Conservation (phyloP, 2,329 filamentous ascomycete species). For the Podosphaera xanthii region DNA sequence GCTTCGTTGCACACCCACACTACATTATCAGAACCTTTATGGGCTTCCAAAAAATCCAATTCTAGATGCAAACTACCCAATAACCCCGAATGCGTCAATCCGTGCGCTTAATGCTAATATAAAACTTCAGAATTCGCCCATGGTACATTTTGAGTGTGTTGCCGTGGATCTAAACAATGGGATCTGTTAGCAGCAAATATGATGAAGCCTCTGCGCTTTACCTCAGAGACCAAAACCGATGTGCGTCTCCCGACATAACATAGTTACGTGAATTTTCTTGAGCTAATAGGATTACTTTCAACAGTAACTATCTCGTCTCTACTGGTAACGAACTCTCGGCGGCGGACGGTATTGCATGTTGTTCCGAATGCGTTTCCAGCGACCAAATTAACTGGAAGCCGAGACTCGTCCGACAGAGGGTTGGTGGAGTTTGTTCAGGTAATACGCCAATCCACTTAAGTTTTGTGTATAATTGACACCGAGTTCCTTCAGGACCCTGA, state of each 20-base stretch:
- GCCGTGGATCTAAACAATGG: constrained; percentile 40
- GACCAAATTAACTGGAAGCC: constrained; percentile 48
- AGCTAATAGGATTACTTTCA: constrained; percentile 1
- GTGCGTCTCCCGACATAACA: constrained; percentile 28
- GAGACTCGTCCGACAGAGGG: constrained; percentile 47
- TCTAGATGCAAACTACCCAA: too few relatives aligned
- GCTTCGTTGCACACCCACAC: too few relatives aligned
- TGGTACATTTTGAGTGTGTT: constrained; percentile 3
- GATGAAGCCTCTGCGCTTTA: constrained; percentile 65
- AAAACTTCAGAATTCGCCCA: too few relatives aligned
- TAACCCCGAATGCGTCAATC: too few relatives aligned
- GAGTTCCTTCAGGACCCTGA: constrained; percentile 49
- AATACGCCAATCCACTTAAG: constrained; percentile 6
- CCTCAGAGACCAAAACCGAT: constrained; percentile 74
- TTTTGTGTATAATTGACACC: constrained; percentile 4
- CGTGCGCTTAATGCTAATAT: too few relatives aligned
- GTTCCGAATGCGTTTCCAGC: constrained; percentile 75
- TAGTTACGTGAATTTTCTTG: too few relatives aligned
- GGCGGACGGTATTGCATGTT: constrained; percentile 54
- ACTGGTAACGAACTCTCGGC: constrained; percentile 56
- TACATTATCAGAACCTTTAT: too few relatives aligned
- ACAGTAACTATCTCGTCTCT: constrained; percentile 74
- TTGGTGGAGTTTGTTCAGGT: constrained; percentile 88
- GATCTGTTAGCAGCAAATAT: constrained; percentile 69
- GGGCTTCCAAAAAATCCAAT: too few relatives aligned